Evolutionary conservation across 129 eudicot species (phyloP).

Genomic region (Flaveria bidentis): DNA sequence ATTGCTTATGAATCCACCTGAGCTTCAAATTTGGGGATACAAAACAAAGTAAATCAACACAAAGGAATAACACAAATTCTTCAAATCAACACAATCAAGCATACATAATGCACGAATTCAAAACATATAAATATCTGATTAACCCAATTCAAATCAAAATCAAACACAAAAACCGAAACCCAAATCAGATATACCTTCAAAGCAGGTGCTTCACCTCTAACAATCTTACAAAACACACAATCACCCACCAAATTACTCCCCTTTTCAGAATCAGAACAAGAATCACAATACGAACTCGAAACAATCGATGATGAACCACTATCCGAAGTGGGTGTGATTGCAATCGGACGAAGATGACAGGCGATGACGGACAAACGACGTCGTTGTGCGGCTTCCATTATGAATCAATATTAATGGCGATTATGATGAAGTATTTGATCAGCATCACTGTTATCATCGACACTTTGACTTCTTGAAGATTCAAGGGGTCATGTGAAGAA

Average conservation of each 20-base stretch:
- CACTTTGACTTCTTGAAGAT: neutral
- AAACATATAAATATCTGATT: too few species aligned
- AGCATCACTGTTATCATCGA: slow-evolving; percentile 6
- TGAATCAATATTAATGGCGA: neutral
- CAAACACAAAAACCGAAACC: neutral
- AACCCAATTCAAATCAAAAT: too few species aligned
- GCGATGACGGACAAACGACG: slow-evolving; percentile 62
- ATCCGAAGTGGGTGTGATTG: slow-evolving; percentile 16
- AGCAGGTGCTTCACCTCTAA: slow-evolving; percentile 76
- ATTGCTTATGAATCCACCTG: neutral
- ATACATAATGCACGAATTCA: neutral
- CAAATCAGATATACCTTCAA: slow-evolving; percentile 51
- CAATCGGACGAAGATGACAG: slow-evolving; percentile 49
- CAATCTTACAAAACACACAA: slow-evolving; percentile 85
- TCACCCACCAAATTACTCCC: slow-evolving; percentile 21
- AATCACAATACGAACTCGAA: slow-evolving; percentile 37
- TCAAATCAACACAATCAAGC: neutral
- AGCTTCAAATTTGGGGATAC: neutral
- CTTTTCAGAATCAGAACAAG: slow-evolving; percentile 32
- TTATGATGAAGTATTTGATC: slow-evolving; percentile 24
- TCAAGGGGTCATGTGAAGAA: neutral
- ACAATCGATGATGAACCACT: slow-evolving; percentile 1
- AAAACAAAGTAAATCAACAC: neutral
- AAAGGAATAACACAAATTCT: neutral
- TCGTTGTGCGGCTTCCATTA: slow-evolving; percentile 49